phyloP scores from a whole-genome alignment of 2,329 filamentous ascomycete species.

The Grosmannia huntii region DNA sequence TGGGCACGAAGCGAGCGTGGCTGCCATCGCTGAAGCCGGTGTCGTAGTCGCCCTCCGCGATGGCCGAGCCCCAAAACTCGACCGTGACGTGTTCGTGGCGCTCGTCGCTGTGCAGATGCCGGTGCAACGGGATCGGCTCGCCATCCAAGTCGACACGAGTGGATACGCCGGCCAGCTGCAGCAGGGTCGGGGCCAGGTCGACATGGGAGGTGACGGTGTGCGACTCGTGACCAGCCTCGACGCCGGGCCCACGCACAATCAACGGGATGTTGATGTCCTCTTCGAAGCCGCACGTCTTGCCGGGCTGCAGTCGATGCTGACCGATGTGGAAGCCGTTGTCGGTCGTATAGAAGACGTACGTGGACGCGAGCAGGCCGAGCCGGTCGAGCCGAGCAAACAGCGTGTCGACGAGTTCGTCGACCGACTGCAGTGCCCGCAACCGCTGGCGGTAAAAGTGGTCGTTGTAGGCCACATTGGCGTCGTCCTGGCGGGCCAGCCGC shows the following conservation, averaged over 20 bases:
- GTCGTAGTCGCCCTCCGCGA: slow-evolving; percentile 22
- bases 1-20: slow-evolving; percentile 14
- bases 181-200: slow-evolving; percentile 48
- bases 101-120: not conserved
- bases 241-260: slow-evolving; percentile 44
- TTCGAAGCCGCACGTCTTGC: slow-evolving; percentile 44
- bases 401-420: slow-evolving; percentile 40
- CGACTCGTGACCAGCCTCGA: slow-evolving; percentile 27
- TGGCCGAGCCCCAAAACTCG: slow-evolving; percentile 40
- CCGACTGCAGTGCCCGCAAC: slow-evolving; percentile 37
- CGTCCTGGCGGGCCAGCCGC: slow-evolving; percentile 25
- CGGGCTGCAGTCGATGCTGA: slow-evolving; percentile 43
- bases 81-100: slow-evolving; percentile 43
- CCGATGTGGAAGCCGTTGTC: slow-evolving; percentile 49
- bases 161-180: slow-evolving; percentile 26
- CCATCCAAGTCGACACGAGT: slow-evolving; percentile 38
- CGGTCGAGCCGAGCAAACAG: slow-evolving; percentile 28
- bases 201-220: slow-evolving; percentile 44
- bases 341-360: slow-evolving; percentile 43
- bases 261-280: slow-evolving; percentile 48
- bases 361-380: slow-evolving; percentile 48
- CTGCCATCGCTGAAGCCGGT: slow-evolving; percentile 5
- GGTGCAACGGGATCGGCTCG: slow-evolving; percentile 30
- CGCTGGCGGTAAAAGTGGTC: slow-evolving; percentile 39
- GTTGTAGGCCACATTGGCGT: slow-evolving; percentile 29